These are phyloP conservation scores for Cochlearia excelsa DNA, from an alignment of 345 rosid genomes.

Conservation along the genomic window DNA sequence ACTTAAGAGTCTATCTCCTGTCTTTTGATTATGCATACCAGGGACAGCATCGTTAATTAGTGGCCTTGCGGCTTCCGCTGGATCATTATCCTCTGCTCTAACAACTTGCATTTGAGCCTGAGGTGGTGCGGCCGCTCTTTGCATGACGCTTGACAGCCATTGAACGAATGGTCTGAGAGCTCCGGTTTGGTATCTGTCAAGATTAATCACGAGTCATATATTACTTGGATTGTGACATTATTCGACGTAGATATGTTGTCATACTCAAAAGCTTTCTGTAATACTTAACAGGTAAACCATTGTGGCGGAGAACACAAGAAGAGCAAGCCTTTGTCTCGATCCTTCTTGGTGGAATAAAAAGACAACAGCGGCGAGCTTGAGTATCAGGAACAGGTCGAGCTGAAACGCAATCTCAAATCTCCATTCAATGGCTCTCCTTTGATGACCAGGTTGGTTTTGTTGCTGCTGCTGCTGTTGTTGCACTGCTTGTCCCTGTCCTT, in stretches of 20 bases:
- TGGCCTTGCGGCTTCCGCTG: conserved; percentile 46
- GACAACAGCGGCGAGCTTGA: conserved; percentile 80
- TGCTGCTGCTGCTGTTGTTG: conserved; percentile 57
- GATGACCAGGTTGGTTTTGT: conserved; percentile 44
- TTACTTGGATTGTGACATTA: background rate
- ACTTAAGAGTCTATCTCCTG: no score
- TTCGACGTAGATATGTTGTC: background rate
- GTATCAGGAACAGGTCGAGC: conserved; percentile 70
- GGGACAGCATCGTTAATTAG: conserved; percentile 51
- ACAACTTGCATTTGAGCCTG: conserved; percentile 59
- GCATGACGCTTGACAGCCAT: conserved; percentile 90
- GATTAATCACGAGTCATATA: background rate
- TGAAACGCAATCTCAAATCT: conserved; percentile 80
- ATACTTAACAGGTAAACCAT: conserved; percentile 72
- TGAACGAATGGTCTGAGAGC: conserved; percentile 70
- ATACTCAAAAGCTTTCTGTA: background rate
- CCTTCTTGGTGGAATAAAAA: conserved; percentile 92
- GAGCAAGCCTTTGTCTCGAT: conserved; percentile 70
- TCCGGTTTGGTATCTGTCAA: conserved; percentile 75
- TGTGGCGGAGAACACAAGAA: conserved; percentile 69
- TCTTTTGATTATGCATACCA: conserved; percentile 39
- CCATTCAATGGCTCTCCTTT: conserved; percentile 63
- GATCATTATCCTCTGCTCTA: conserved; percentile 49
- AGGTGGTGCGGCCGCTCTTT: conserved; percentile 65
- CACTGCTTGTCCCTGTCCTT: conserved; percentile 43